Evolutionary conservation across 352 stramenopile genomes (phyloP).

Genomic region (Pythium aphanidermatum): DNA sequence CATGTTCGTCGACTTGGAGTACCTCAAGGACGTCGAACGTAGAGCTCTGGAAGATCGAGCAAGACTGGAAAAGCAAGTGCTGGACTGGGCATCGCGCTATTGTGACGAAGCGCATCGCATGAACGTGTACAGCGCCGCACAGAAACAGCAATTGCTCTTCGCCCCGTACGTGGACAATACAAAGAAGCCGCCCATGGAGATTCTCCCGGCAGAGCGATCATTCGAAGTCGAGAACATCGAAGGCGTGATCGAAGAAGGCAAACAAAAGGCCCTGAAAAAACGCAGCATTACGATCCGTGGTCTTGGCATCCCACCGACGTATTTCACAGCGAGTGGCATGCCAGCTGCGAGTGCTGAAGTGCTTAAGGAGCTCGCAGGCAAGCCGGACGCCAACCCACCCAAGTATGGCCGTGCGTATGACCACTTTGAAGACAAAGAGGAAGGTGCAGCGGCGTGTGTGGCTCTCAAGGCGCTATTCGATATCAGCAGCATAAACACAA

Average conservation of each 20-base stretch:
- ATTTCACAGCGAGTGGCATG: constrained; percentile 90
- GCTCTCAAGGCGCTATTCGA: constrained; percentile 92
- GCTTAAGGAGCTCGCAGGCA: constrained; percentile 90
- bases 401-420: constrained; percentile 85
- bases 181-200: constrained; percentile 54
- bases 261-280: constrained; percentile 71
- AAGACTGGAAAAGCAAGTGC: constrained; percentile 77
- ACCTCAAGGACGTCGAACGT: constrained; percentile 90
- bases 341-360: constrained; percentile 94
- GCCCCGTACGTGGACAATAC: constrained; percentile 78
- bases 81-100: constrained; percentile 90
- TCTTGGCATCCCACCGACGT: constrained; percentile 88
- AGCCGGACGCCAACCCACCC: constrained; percentile 73
- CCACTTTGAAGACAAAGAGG: constrained; percentile 90
- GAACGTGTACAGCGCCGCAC: constrained; percentile 91
- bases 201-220: constrained; percentile 52
- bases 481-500: constrained; percentile 98
- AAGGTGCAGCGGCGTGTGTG: constrained; percentile 92
- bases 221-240: constrained; percentile 86
- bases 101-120: constrained; percentile 93
- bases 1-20: constrained; percentile 86
- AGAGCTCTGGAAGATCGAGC: constrained; percentile 88
- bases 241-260: constrained; percentile 61
- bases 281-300: constrained; percentile 78
- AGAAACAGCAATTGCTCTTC: constrained; percentile 97